A percentile compares a stretch with the other conserved stretches of the same genome.
phyloP scores from a whole-genome alignment of 805 yeast species.

The Torulaspora franciscae region DNA sequence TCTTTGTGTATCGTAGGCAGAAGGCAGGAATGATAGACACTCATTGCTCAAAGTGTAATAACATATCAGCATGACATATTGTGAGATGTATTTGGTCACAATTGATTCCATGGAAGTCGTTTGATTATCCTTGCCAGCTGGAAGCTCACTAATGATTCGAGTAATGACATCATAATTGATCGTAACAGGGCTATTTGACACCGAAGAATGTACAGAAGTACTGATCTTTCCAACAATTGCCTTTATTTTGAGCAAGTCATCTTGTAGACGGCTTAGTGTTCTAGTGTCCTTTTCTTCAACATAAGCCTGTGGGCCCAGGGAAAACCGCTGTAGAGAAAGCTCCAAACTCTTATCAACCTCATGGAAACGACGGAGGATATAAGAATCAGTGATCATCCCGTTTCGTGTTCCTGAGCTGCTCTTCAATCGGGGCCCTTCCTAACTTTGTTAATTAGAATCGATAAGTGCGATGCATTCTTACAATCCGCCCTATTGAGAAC shows the following conservation, averaged over 20 bases:
- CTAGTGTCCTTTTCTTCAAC: constrained; percentile 4
- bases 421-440: neutral
- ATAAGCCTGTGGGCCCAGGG: constrained; percentile 6
- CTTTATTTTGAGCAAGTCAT: constrained; percentile 14
- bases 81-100: constrained; percentile 4
- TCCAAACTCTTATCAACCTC: constrained; percentile 14
- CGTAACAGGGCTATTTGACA: neutral
- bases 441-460: neutral
- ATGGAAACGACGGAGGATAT: constrained; percentile 14
- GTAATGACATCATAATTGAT: constrained; percentile 7
- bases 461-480: neutral
- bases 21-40: constrained; percentile 17
- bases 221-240: constrained; percentile 11
- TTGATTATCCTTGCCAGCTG: constrained; percentile 1
- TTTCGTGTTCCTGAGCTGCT: too few relatives aligned
- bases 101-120: constrained; percentile 6
- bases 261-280: constrained; percentile 15
- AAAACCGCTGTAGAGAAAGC: constrained; percentile 10
- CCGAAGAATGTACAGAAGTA: constrained; percentile 3
- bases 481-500: too few relatives aligned
- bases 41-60: constrained; percentile 22
- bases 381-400: constrained; percentile 15
- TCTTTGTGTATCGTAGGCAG: constrained; percentile 18
- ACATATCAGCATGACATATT: constrained; percentile 22
- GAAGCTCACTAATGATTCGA: constrained; percentile 4